Conservation (phyloP, 148 eudicot genomes). For the Silene latifolia region DNA sequence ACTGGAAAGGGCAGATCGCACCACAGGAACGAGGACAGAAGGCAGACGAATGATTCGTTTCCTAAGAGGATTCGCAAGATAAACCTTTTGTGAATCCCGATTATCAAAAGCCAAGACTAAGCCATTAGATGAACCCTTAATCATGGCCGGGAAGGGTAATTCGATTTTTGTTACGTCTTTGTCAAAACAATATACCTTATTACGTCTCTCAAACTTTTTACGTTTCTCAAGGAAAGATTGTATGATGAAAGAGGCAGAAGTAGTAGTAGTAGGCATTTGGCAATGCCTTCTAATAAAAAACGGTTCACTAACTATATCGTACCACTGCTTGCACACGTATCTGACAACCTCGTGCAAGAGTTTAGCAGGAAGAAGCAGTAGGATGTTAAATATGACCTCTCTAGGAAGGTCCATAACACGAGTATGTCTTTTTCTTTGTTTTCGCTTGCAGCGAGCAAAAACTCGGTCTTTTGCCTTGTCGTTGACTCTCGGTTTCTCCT, state of each 20-base stretch:
- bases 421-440: not conserved
- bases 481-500: too few relatives aligned
- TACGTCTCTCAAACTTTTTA: too few relatives aligned
- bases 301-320: constrained; percentile 1
- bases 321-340: constrained; percentile 18
- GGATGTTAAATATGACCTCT: constrained; percentile 14
- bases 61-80: constrained; percentile 14
- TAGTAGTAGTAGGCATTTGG: not conserved
- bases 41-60: constrained; percentile 13
- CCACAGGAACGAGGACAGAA: not conserved
- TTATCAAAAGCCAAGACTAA: not conserved
- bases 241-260: too few relatives aligned
- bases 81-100: not conserved
- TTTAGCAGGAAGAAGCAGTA: constrained; percentile 8
- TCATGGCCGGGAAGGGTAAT: constrained; percentile 10
- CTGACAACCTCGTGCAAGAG: constrained; percentile 6
- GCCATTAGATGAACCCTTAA: constrained; percentile 12
- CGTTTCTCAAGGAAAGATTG: not conserved
- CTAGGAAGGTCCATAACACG: not conserved
- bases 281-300: constrained; percentile 3
- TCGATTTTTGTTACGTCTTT: not conserved
- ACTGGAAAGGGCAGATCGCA: too few relatives aligned
- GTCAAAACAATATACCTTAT: not conserved
- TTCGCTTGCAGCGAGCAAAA: constrained; percentile 4
- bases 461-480: not conserved